A percentile compares a stretch with the other conserved stretches of the same genome.
Conservation (phyloP, 139 green algal species). For the Volvox reticuliferus region DNA sequence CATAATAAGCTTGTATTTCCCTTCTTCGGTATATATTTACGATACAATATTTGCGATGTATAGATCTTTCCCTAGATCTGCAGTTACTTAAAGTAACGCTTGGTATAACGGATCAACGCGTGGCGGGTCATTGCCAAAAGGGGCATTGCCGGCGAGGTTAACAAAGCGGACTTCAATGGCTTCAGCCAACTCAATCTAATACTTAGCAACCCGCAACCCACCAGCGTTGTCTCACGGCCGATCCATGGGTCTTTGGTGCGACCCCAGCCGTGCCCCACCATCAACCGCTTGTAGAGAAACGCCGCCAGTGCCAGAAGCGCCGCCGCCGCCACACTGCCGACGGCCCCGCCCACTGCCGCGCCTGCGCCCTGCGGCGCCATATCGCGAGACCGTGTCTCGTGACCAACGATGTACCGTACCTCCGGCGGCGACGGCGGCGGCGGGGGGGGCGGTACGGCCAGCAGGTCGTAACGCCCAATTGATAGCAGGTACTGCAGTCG, state of each 20-base stretch:
- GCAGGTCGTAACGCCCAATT: slow-evolving; percentile 23
- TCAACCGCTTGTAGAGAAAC: not conserved
- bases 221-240: slow-evolving; percentile 28
- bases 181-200: no score
- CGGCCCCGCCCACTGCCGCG: not conserved
- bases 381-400: no score
- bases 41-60: no score
- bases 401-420: not conserved
- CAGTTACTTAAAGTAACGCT: no score
- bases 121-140: no score
- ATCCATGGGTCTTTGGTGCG: slow-evolving; percentile 19
- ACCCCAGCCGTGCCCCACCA: not conserved
- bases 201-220: not conserved
- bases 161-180: no score
- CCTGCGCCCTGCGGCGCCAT: not conserved
- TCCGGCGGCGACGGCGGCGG: slow-evolving; percentile 21
- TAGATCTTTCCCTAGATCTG: no score
- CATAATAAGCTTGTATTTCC: no score
- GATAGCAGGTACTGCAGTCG: slow-evolving; percentile 36
- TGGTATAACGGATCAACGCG: no score
- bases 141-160: no score
- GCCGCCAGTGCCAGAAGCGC: not conserved
- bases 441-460: slow-evolving; percentile 11
- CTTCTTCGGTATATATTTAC: no score
- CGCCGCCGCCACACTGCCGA: not conserved